phyloP scores from a whole-genome alignment of 495 filamentous ascomycete species.

The Talaromyces liani region DNA sequence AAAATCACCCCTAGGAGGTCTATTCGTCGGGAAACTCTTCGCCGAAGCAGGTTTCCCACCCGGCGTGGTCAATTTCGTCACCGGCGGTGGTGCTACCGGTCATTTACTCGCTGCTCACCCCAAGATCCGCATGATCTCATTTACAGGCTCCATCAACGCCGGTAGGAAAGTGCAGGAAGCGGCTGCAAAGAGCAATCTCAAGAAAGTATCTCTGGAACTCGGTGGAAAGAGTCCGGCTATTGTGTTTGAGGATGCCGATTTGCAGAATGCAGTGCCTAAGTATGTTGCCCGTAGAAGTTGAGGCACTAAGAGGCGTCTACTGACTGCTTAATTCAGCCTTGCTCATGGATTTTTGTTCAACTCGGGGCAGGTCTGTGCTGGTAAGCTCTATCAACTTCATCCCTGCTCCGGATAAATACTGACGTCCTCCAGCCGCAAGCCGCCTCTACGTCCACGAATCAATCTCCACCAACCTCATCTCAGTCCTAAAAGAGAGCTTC shows the following conservation, averaged over 20 bases:
- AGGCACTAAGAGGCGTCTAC: not conserved
- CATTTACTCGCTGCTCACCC: constrained; percentile 65
- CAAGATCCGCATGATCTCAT: constrained; percentile 63
- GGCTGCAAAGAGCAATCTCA: constrained; percentile 40
- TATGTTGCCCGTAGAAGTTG: not conserved
- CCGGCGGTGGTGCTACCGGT: constrained; percentile 72
- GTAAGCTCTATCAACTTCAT: not conserved
- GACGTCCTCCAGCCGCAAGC: not conserved
- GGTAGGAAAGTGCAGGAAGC: constrained; percentile 23
- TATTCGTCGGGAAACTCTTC: constrained; percentile 53
- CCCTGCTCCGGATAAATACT: not conserved
- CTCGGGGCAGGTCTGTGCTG: not conserved
- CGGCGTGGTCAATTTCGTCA: constrained; percentile 81
- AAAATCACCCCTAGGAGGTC: constrained; percentile 84
- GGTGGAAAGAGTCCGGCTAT: constrained; percentile 39
- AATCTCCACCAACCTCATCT: not conserved
- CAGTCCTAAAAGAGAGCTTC: not conserved
- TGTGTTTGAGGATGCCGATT: constrained; percentile 37
- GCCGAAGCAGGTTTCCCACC: constrained; percentile 76
- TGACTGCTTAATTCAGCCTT: not conserved
- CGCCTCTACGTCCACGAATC: not conserved
- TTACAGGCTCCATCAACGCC: constrained; percentile 17
- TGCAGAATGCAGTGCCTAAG: constrained; percentile 14
- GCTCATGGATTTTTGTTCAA: not conserved
- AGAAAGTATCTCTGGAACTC: constrained; percentile 37